Evolutionary conservation across 2,329 filamentous ascomycete species (phyloP), one percentile per base, ranked within the genome.

Genomic region (Cladosporium austrohemisphaericum): DNA sequence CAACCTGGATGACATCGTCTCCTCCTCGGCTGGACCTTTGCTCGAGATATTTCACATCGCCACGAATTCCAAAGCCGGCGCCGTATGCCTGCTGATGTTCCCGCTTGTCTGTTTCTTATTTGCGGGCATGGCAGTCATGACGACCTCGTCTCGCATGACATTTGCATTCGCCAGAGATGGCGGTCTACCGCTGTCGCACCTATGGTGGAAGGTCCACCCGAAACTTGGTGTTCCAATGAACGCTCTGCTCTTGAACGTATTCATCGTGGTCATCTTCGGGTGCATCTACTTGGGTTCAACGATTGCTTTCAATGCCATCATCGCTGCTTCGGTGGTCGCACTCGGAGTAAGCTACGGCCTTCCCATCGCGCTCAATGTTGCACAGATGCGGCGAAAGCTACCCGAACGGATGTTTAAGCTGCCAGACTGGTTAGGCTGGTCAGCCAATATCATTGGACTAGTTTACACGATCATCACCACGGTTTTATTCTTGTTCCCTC

Each of bases 331-430:
- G 0, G 84, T 88, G 0, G 83, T 88, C 4, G 78, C 84, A 1
- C 72, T 88, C 0, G 81, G 83, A 5, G 68, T 88, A 3, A 83
- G 81, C 4, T 88, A 88, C 55, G 85, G 78, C 2, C 84, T 88
- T 33, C 85, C 85, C 0, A 79, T 85, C 32, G 72, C 77, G 0
- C 78, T 88, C 52, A 85, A 87, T 56, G 76, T 80, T 41, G 62
- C 84, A 3, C 77, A 81, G 1, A 82, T 84, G 9, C 76, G 83
- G 7, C 79, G 72, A 41, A 79, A 79, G 70, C 67, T 86, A 11
- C 84, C 83, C 0, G 73, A 78, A 38, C 68, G 80, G 37, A 62
- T 76, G 0, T 84, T 84, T 59, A 71, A 71, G 25, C 65, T 85
- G 3, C 71, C 76, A 1, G 68, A 62, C n/a, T 58, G 64, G n/a